Conservation (phyloP, 163 green algal species). For the Chlamydomonas reinhardtii region DNA sequence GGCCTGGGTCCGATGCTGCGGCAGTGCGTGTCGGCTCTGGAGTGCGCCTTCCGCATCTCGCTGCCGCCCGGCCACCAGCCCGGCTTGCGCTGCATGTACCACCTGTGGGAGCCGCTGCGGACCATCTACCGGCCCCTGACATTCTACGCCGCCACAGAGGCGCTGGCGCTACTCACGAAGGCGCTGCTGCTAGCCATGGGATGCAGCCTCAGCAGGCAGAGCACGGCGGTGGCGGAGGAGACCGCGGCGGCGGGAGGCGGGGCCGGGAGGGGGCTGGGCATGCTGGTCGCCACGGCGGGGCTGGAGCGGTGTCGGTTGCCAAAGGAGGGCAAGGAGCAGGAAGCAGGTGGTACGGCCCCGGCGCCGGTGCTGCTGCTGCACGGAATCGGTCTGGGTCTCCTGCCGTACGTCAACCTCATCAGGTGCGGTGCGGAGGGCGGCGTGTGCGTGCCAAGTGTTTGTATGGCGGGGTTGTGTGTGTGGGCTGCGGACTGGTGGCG, state of each 20-base stretch:
- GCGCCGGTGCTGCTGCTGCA: slow-evolving; percentile 60
- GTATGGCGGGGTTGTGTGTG: no score
- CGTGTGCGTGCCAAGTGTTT: neutral
- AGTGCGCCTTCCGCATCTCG: slow-evolving; percentile 18
- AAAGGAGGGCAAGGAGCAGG: neutral
- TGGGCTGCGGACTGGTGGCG: no score
- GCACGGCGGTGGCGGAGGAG: no score
- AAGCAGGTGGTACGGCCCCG: no score
- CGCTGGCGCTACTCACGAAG: slow-evolving; percentile 29
- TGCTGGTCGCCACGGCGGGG: neutral
- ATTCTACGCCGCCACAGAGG: slow-evolving; percentile 19
- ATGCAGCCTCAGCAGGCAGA: neutral
- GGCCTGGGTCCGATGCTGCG: slow-evolving; percentile 28
- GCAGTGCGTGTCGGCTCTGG: slow-evolving; percentile 11
- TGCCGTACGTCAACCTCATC: slow-evolving; percentile 70
- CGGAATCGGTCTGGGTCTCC: slow-evolving; percentile 66
- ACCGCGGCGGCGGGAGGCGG: neutral
- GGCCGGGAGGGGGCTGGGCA: neutral
- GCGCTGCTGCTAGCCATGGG: neutral
- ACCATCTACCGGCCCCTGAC: slow-evolving; percentile 30
- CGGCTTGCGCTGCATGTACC: slow-evolving; percentile 36
- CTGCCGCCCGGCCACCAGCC: slow-evolving; percentile 18
- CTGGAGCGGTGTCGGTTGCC: neutral
- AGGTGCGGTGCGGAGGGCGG: no score
- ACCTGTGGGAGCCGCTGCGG: slow-evolving; percentile 46